Base-by-base conservation (phyloP, 2,329 filamentous ascomycete species). In the Cladophialophora yegresii region DNA sequence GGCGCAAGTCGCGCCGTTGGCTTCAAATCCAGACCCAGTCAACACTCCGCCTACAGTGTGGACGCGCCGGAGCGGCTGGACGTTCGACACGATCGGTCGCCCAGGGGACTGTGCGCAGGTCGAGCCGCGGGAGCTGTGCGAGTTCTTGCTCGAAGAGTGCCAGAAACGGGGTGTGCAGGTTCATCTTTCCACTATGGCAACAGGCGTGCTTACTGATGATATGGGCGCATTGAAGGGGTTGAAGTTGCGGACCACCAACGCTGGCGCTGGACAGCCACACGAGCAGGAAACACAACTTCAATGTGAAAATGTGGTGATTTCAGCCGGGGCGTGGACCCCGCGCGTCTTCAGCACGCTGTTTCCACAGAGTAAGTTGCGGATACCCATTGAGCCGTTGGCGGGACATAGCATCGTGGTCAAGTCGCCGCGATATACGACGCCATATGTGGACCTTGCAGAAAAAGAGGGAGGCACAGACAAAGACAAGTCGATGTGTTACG, bases 331-430 rank as follows among this genome's bases (percentile, higher is more conserved):
- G 2, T 93, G 91, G 90, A 89, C 89, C 0, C 82, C 85, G 0
- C 76, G 77, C 33, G 85, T 91, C n/a, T 89, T 91, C 72, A 70
- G 77, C 1, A 77, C 79, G 0, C 82, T 93, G 16, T 93, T 93
- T 72, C 85, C 85, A 0, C 71, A 75, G 0, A 82, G 87, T 0
- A 72, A 71, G 2, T 71, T 82, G 1, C 74, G 78, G 10, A 77
- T 92, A 23, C 84, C 86, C 0, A 79, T 92, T 49, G 78, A 79
- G 2, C 81, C 85, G 20, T 78, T 92, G 4, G 88, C 89, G 0
- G 91, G 90, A 0, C 87, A 93, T 75, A 91, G 88, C 20, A 76
- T 93, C 8, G 83, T 92, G 2, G 76, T 93, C 4, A 83, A 79
- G 63, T 86, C 85, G 5, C 85, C 87, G 1, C 78, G 81, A 75